Percentiles rank a stretch among this genome's conserved stretches.
Conservation (phyloP, 2,329 filamentous ascomycete genomes). For the Myrmaecium sp. region DNA sequence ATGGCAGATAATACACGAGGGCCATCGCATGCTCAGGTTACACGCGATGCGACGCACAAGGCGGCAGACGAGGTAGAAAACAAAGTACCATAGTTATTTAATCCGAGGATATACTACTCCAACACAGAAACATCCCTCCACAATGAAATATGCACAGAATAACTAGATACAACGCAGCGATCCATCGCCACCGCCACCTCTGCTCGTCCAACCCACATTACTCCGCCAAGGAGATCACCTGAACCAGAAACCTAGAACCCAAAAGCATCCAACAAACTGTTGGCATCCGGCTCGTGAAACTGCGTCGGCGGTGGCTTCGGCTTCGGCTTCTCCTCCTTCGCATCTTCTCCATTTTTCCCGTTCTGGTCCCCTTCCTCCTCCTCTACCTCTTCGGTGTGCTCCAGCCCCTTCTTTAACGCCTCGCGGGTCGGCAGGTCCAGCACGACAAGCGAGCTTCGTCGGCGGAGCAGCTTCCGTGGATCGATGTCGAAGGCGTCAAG, state of each 20-base stretch:
- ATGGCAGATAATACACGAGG: too few species aligned
- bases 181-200: too few species aligned
- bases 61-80: too few species aligned
- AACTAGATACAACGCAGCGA: too few species aligned
- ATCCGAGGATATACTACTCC: too few species aligned
- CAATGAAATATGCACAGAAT: too few species aligned
- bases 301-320: conserved; percentile 50
- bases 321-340: conserved; percentile 17
- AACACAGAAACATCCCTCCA: too few species aligned
- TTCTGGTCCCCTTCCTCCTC: conserved; percentile 8
- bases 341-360: conserved; percentile 6
- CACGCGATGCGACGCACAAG: too few species aligned
- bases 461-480: conserved; percentile 49
- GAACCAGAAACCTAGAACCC: conserved; percentile 73
- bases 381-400: conserved; percentile 5
- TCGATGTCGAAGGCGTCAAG: conserved; percentile 29
- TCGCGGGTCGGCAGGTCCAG: conserved; percentile 44
- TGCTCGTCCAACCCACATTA: too few species aligned
- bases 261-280: conserved; percentile 79
- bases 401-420: conserved; percentile 10
- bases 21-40: too few species aligned
- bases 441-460: conserved; percentile 63
- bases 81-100: too few species aligned
- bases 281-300: conserved; percentile 86
- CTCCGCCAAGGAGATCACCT: too few species aligned